Conservation (phyloP, 2,329 filamentous ascomycete species). For the Bertia moriformis region DNA sequence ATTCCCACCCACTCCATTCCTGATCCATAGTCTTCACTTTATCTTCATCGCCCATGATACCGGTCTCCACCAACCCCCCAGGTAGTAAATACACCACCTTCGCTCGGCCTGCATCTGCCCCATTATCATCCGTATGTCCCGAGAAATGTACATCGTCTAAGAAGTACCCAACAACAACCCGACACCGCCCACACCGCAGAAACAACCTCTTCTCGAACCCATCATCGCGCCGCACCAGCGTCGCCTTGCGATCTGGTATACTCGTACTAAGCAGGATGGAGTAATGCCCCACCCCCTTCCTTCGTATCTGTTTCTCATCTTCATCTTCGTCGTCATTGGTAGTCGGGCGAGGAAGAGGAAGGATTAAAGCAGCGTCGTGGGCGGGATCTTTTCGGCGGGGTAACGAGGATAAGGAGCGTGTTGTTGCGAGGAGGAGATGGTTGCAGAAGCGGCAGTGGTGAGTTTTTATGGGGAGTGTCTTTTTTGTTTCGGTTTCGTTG, state of each 20-base stretch:
- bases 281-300: slow-evolving; percentile 11
- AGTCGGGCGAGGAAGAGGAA: slow-evolving; percentile 34
- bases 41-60: neutral
- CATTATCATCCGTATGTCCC: neutral
- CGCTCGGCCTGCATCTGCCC: neutral
- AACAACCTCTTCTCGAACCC: slow-evolving; percentile 54
- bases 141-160: slow-evolving; percentile 34
- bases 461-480: slow-evolving; percentile 16
- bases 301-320: slow-evolving; percentile 5
- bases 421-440: slow-evolving; percentile 46
- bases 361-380: slow-evolving; percentile 38
- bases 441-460: slow-evolving; percentile 50
- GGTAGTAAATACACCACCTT: neutral
- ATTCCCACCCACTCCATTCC: slow-evolving; percentile 1
- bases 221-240: slow-evolving; percentile 37
- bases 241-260: slow-evolving; percentile 25
- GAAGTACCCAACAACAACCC: slow-evolving; percentile 45
- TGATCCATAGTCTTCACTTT: neutral
- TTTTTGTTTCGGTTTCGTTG: neutral
- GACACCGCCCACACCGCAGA: slow-evolving; percentile 44
- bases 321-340: slow-evolving; percentile 10
- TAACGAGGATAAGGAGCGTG: slow-evolving; percentile 31
- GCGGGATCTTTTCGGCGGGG: slow-evolving; percentile 32
- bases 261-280: slow-evolving; percentile 33
- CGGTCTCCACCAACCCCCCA: slow-evolving; percentile 1